Conservation (phyloP, 208 protist species). For the Trypanosoma cruzi region DNA sequence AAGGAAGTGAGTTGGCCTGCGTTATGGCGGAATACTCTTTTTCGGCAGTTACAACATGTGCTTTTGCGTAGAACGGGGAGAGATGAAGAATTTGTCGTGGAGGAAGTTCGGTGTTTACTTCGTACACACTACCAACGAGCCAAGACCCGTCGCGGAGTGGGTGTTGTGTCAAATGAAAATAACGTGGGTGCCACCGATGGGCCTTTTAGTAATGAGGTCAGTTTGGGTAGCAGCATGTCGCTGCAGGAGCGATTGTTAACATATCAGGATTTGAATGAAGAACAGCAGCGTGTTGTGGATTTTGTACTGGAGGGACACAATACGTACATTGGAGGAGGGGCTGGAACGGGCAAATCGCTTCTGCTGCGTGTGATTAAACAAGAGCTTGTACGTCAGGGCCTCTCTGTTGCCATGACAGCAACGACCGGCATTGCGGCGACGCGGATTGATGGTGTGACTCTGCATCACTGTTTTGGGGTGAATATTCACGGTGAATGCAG, state of each 20-base stretch:
- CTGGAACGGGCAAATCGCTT: conserved; percentile 91
- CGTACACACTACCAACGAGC: conserved; percentile 46
- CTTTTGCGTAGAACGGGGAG: conserved; percentile 22
- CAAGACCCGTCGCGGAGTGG: conserved; percentile 24
- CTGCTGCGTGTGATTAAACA: conserved; percentile 82
- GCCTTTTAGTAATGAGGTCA: background rate
- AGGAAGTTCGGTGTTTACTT: conserved; percentile 41
- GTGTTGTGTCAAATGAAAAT: conserved; percentile 33
- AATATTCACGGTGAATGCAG: conserved; percentile 77
- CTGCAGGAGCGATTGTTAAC: conserved; percentile 46
- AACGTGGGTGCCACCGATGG: background rate
- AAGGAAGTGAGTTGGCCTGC: conserved; percentile 60
- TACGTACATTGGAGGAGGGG: conserved; percentile 89
- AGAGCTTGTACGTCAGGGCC: conserved; percentile 51
- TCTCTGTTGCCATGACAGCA: conserved; percentile 82
- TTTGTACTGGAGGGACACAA: conserved; percentile 76
- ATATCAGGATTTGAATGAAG: conserved; percentile 70
- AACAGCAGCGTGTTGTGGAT: conserved; percentile 79
- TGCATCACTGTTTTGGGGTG: conserved; percentile 91
- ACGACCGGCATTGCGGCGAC: conserved; percentile 82
- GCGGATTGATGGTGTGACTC: conserved; percentile 82
- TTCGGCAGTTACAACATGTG: conserved; percentile 40
- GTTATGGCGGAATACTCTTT: conserved; percentile 53
- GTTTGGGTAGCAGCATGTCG: conserved; percentile 28
- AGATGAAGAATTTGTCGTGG: conserved; percentile 26